Conservation (phyloP, 805 yeast genomes). For the Saccharomycopsis malanga region DNA sequence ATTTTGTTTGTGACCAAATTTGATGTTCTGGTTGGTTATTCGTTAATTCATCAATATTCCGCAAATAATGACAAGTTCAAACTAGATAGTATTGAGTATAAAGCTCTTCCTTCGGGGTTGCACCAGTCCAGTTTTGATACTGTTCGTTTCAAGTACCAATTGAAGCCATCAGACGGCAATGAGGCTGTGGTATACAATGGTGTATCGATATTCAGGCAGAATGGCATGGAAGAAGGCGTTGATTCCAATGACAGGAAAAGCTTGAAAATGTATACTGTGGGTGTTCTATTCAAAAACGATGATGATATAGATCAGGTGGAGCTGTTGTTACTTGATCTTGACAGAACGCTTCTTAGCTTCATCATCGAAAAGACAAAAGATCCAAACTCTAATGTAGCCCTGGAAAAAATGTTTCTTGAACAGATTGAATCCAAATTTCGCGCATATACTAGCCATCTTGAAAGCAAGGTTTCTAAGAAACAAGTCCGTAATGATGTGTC, state of each 20-base stretch:
- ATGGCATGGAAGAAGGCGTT: conserved; percentile 12
- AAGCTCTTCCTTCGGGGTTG: conserved; percentile 20
- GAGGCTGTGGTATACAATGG: background rate
- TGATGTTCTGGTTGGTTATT: conserved; percentile 16
- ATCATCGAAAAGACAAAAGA: background rate
- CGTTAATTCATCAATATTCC: conserved; percentile 4
- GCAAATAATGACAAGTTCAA: background rate
- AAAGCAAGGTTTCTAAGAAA: background rate
- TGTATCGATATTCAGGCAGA: conserved; percentile 16
- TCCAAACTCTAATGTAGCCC: background rate
- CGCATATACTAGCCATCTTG: background rate
- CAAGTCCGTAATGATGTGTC: background rate
- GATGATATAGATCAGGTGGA: background rate
- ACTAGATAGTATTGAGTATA: conserved; percentile 11
- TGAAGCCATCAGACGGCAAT: background rate
- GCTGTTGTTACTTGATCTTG: background rate
- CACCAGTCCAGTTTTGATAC: conserved; percentile 13
- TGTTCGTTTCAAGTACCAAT: conserved; percentile 6
- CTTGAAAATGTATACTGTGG: conserved; percentile 19
- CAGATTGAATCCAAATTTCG: background rate
- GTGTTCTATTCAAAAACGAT: conserved; percentile 1
- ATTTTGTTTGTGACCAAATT: conserved; percentile 15
- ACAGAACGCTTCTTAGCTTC: background rate
- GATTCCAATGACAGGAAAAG: conserved; percentile 9
- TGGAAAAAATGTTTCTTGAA: background rate